These are phyloP conservation scores for Microthyrium microscopicum DNA, from an alignment of 2,329 filamentous ascomycete species.

Conservation along the genomic window DNA sequence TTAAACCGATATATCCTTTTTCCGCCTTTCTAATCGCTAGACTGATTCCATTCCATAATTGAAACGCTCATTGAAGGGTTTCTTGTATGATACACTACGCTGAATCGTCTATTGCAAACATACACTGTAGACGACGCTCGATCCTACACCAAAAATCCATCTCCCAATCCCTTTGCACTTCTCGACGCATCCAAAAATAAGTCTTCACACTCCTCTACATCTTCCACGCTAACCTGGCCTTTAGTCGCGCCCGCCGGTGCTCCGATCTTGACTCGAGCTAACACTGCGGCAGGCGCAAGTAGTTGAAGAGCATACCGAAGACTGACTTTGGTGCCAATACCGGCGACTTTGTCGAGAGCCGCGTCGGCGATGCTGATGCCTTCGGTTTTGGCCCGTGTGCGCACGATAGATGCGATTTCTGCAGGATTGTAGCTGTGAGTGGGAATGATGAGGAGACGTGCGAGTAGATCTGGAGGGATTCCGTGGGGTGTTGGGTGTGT, in stretches of 20 bases:
- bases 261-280: conserved; percentile 51
- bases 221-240: conserved; percentile 34
- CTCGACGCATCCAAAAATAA: conserved; percentile 32
- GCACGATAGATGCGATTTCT: conserved; percentile 86
- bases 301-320: conserved; percentile 87
- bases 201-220: conserved; percentile 34
- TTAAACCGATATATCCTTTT: too few species aligned
- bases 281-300: conserved; percentile 75
- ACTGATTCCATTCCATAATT: too few species aligned
- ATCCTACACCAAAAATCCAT: too few species aligned
- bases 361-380: conserved; percentile 61
- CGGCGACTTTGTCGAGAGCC: conserved; percentile 72
- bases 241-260: conserved; percentile 18
- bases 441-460: conserved; percentile 86
- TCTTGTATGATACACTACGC: too few species aligned
- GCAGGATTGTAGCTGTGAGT: conserved; percentile 76
- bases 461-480: conserved; percentile 82
- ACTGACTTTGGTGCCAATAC: conserved; percentile 77
- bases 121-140: too few species aligned
- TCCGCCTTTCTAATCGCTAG: too few species aligned
- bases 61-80: too few species aligned
- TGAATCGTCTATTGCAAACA: too few species aligned
- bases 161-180: conserved; percentile 21
- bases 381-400: conserved; percentile 69
- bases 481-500: conserved; percentile 59